Evolutionary conservation across 129 eudicot genomes (phyloP), one percentile per base, ranked within the genome.

Genomic region (Saussurea involucrata): DNA sequence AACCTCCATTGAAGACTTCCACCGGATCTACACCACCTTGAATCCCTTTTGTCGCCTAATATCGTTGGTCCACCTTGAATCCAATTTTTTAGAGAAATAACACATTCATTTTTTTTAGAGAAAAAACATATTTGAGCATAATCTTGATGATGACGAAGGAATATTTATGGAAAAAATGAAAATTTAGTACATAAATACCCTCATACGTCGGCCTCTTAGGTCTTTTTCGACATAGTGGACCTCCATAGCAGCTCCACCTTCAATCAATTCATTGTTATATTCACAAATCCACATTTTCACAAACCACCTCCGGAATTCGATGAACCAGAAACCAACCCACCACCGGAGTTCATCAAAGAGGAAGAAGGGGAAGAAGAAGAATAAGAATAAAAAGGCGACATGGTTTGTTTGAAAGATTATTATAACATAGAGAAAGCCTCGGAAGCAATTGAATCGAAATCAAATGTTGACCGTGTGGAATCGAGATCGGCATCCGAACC

Each of bases 171-270:
- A n/a, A n/a, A 40, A 42, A 2, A 37, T n/a, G 6, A 81, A 66
- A 31, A 25, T 24, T 49, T 5, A 67, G 79, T 17, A 17, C 10
- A 63, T 33, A 5, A 33, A 40, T 88, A 94, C 97, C 96, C 97
- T 73, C 28, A 84, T 79, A 42, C 86, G 89, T 49, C 97, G 89
- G 64, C 87, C 91, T 37, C 21, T 87, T 3, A 92, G 87, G 73
- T 88, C 95, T 12, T 58, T 85, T 82, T 94, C 98, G 0, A 89
- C 92, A 63, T 76, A 82, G 36, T 86, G 88, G 7, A 24, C 76
- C 49, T 87, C 89, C 72, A 55, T 28, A 18, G 60, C 53, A 31
- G 61, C 24, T 61, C n/a, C 78, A 65, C 22, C 27, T 25, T 72
- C 67, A 34, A 24, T 32, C 29, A 65, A 78, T 17, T 55, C 37